A percentile compares a stretch with the other conserved stretches of the same genome.
These are phyloP conservation scores for Gliomastix tumulicola DNA, from an alignment of 2,329 filamentous ascomycete genomes.

Conservation along the genomic window DNA sequence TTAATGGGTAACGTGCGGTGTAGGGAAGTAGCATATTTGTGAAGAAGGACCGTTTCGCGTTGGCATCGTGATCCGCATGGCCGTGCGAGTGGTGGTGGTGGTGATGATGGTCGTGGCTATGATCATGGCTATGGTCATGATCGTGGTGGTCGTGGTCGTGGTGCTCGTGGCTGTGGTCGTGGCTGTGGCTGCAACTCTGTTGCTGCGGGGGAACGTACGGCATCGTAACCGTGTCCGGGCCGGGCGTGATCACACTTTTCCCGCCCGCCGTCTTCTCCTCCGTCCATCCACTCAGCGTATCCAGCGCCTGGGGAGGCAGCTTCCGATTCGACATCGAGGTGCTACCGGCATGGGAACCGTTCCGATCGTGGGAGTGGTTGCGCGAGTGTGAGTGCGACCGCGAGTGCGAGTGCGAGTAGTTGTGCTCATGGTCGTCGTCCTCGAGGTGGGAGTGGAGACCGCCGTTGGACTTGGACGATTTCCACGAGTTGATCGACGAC, in stretches of 20 bases:
- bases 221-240: slow-evolving; percentile 15
- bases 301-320: slow-evolving; percentile 20
- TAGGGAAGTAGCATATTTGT: slow-evolving; percentile 67
- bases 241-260: slow-evolving; percentile 27
- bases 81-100: slow-evolving; percentile 17
- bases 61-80: slow-evolving; percentile 27
- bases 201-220: slow-evolving; percentile 16
- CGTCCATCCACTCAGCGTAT: slow-evolving; percentile 30
- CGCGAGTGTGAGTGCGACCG: slow-evolving; percentile 18
- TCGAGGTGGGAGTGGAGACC: slow-evolving; percentile 21
- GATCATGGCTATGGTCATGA: slow-evolving; percentile 9
- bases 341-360: slow-evolving; percentile 16
- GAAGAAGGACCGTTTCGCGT: slow-evolving; percentile 54
- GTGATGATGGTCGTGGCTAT: slow-evolving; percentile 16
- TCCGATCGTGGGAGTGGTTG: slow-evolving; percentile 20
- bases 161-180: slow-evolving; percentile 19
- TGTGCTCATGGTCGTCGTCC: slow-evolving; percentile 18
- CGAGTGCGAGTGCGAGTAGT: slow-evolving; percentile 17
- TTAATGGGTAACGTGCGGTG: slow-evolving; percentile 64
- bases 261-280: slow-evolving; percentile 31
- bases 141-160: slow-evolving; percentile 9
- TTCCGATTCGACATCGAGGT: slow-evolving; percentile 19
- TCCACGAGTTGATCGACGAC: slow-evolving; percentile 30
- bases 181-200: slow-evolving; percentile 10
- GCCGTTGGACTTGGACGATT: slow-evolving; percentile 23